Evolutionary conservation across 495 filamentous ascomycete genomes (phyloP), one percentile per base, ranked within the genome.

Genomic region (Penicillium malachiteum): DNA sequence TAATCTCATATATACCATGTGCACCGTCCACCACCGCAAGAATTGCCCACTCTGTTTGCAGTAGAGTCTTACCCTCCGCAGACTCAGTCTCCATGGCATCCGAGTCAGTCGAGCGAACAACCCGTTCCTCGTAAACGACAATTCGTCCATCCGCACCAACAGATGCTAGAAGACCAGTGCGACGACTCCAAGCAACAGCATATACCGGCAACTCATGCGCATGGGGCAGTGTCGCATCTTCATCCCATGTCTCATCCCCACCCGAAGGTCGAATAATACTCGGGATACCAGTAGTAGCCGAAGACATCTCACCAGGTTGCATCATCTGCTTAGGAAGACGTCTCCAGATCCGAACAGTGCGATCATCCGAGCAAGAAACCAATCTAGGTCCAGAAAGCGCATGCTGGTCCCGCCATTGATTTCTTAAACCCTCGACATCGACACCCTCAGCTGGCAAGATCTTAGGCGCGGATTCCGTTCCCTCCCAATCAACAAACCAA

Each of bases 1-100:
- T 98, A 59, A 97, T 77, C 70, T 98, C 94, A 66, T 91, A 96
- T 5, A 94, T 88, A 0, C 87, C 92, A 69, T 98, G 94, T 5
- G 88, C 90, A 9, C 81, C 83, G 33, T 84, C 76, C 1, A 89
- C 55, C 33, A 83, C 81, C 0, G 83, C 84, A 35, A 91, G 55
- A 30, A 92, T 68, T 12, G 75, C 73, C 92, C 94, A 96, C 48
- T 81, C 78, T 6, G 80, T 85, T 17, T 52, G 46, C 34, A 65
- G 68, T 10, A 44, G 5, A 3, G 47, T 12, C 37, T 40, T 49
- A 55, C 39, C 34, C 32, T 37, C 39, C 30, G 17, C 16, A 54
- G 63, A 7, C 30, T 73, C 66, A 13, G 73, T 72, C 14, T 74
- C 75, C 63, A 75, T 71, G 18, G 72, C 64, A 6, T 63, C 68